Conservation (phyloP, 371 early-diverging fungal species). For the Zancudomyces culisetae region DNA sequence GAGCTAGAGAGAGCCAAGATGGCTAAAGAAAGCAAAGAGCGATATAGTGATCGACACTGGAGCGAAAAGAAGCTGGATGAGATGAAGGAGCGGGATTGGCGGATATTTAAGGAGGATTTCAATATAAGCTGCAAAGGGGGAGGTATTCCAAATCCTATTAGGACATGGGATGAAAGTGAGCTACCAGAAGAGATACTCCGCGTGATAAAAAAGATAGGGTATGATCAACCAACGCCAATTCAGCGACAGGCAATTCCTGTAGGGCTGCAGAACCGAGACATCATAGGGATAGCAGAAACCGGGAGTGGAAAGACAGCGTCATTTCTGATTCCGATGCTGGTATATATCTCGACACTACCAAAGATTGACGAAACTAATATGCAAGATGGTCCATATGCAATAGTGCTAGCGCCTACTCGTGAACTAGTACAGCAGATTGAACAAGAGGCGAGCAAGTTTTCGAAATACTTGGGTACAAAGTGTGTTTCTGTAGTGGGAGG, state of each 20-base stretch:
- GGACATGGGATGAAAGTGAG: constrained; percentile 72
- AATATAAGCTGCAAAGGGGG: constrained; percentile 89
- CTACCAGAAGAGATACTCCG: constrained; percentile 44
- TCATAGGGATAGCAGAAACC: constrained; percentile 97
- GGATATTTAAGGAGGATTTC: constrained; percentile 95
- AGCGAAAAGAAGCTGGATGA: constrained; percentile 71
- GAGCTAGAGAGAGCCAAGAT: constrained; percentile 22
- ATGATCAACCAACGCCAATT: constrained; percentile 92
- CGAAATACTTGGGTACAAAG: constrained; percentile 52
- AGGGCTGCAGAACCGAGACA: constrained; percentile 74
- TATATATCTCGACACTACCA: constrained; percentile 65
- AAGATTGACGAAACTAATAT: constrained; percentile 47
- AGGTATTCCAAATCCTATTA: constrained; percentile 76
- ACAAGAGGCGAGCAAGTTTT: constrained; percentile 69
- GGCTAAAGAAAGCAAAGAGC: neutral
- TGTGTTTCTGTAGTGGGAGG: constrained; percentile 90
- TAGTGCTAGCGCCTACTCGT: constrained; percentile 91
- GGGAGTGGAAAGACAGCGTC: constrained; percentile 96
- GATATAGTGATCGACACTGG: constrained; percentile 86
- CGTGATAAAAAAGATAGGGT: constrained; percentile 61
- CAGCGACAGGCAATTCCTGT: constrained; percentile 95
- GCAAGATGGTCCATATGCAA: constrained; percentile 74
- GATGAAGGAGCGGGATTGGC: constrained; percentile 95
- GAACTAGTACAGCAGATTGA: constrained; percentile 92
- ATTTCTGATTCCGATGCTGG: constrained; percentile 89